Percentiles rank a stretch among this genome's conserved stretches.
These are phyloP conservation scores for Polytolypa hystricis DNA, from an alignment of 2,329 filamentous ascomycete species.

Conservation along the genomic window DNA sequence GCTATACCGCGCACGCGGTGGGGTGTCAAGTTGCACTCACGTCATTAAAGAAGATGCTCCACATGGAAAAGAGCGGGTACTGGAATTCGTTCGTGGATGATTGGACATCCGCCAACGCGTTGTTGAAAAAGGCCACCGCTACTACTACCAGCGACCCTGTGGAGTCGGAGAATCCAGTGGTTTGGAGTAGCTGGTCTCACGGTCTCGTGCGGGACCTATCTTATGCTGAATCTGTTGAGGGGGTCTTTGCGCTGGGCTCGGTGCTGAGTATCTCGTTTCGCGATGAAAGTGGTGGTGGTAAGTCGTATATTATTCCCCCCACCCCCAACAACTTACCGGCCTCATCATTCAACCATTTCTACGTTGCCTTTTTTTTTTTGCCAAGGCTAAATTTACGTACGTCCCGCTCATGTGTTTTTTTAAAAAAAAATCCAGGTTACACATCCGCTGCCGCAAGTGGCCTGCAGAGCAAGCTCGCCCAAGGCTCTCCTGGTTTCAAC, in stretches of 20 bases:
- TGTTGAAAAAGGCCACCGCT: too few relatives aligned
- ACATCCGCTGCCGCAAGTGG: constrained; percentile 44
- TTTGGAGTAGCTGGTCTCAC: constrained; percentile 64
- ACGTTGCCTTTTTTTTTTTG: too few relatives aligned
- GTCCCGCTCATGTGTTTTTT: constrained; percentile 4
- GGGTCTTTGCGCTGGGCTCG: constrained; percentile 62
- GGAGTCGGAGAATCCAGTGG: constrained; percentile 8
- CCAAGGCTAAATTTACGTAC: too few relatives aligned
- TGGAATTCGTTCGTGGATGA: constrained; percentile 48
- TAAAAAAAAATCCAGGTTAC: constrained; percentile 35
- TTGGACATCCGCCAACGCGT: constrained; percentile 28
- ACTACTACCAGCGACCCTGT: not conserved
- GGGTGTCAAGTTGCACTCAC: constrained; percentile 69
- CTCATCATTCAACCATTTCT: too few relatives aligned
- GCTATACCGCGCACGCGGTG: constrained; percentile 74
- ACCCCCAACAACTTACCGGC: not conserved
- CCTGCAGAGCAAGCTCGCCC: constrained; percentile 40
- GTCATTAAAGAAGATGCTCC: constrained; percentile 48
- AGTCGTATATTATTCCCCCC: constrained; percentile 14
- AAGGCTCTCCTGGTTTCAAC: constrained; percentile 28
- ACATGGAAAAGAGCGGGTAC: constrained; percentile 43
- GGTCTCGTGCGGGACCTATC: constrained; percentile 51
- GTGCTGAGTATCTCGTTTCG: constrained; percentile 56
- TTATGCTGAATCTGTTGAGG: constrained; percentile 43
- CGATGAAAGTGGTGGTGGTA: constrained; percentile 38